Percentiles rank a stretch among this genome's conserved stretches.
These are phyloP conservation scores for Beta vulgaris DNA, from an alignment of 148 eudicot species.

Conservation along the genomic window DNA sequence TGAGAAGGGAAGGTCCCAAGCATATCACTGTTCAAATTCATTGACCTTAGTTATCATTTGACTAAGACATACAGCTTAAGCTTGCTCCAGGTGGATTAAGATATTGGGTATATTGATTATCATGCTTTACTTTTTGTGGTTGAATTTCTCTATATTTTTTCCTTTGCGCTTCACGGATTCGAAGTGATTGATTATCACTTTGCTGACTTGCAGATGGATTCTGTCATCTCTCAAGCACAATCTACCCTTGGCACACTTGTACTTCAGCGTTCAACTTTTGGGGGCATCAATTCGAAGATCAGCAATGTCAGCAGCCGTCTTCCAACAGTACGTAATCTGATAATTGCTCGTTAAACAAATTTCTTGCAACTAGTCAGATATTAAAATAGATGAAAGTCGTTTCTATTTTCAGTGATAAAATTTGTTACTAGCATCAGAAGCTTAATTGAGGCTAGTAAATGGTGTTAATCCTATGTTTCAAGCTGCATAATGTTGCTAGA, in stretches of 20 bases:
- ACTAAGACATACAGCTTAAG: not conserved
- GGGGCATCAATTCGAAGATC: constrained; percentile 50
- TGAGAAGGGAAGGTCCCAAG: constrained; percentile 2
- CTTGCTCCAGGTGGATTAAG: not conserved
- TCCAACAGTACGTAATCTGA: constrained; percentile 37
- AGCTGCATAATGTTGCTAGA: constrained; percentile 1
- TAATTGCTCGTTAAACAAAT: not conserved
- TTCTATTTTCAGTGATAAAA: too few species aligned
- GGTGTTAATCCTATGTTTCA: not conserved
- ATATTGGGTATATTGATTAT: not conserved
- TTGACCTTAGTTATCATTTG: not conserved
- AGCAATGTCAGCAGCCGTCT: constrained; percentile 51
- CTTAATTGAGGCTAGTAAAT: not conserved
- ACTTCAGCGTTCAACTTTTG: constrained; percentile 51
- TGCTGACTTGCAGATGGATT: constrained; percentile 38
- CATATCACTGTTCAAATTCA: not conserved
- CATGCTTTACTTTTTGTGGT: not conserved
- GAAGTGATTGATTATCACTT: not conserved
- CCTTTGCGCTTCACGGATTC: not conserved
- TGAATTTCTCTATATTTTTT: not conserved
- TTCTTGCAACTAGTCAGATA: not conserved
- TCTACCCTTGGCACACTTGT: constrained; percentile 49
- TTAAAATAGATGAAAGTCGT: not conserved
- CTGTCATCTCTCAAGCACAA: constrained; percentile 51
- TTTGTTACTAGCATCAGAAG: not conserved